These are phyloP conservation scores for Scytalidium sp. DNA, from an alignment of 2,329 filamentous ascomycete genomes.

Conservation along the genomic window DNA sequence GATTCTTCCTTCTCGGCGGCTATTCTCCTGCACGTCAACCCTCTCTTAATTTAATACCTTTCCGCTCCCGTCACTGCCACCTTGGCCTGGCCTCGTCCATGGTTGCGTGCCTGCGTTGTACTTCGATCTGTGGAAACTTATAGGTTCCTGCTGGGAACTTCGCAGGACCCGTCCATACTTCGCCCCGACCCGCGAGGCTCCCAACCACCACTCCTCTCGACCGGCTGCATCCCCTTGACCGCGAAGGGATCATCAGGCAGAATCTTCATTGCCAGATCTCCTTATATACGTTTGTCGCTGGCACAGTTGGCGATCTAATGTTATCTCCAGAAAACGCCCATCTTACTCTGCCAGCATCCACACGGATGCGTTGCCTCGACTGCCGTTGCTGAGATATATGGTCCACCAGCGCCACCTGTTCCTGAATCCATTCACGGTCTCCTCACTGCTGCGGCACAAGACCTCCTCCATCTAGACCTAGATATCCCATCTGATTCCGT, in stretches of 20 bases:
- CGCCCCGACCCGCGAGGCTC: slow-evolving; percentile 12
- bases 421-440: background rate
- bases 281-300: slow-evolving; percentile 10
- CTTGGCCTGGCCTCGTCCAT: background rate
- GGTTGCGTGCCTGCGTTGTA: slow-evolving; percentile 14
- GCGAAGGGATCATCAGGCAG: slow-evolving; percentile 11
- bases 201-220: slow-evolving; percentile 6
- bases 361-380: background rate
- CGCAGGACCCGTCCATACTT: slow-evolving; percentile 8
- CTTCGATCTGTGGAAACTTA: slow-evolving; percentile 16
- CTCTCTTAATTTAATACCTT: no score
- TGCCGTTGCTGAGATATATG: background rate
- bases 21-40: background rate
- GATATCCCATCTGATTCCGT: background rate
- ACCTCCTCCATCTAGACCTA: background rate
- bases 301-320: background rate
- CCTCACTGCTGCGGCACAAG: background rate
- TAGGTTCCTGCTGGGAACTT: slow-evolving; percentile 11
- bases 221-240: no score
- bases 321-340: background rate
- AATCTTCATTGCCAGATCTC: slow-evolving; percentile 9
- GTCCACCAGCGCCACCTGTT: background rate
- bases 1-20: background rate
- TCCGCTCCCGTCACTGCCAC: background rate
- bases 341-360: no score